Conservation (phyloP, 179 eudicot species). For the Actinidia arguta region DNA sequence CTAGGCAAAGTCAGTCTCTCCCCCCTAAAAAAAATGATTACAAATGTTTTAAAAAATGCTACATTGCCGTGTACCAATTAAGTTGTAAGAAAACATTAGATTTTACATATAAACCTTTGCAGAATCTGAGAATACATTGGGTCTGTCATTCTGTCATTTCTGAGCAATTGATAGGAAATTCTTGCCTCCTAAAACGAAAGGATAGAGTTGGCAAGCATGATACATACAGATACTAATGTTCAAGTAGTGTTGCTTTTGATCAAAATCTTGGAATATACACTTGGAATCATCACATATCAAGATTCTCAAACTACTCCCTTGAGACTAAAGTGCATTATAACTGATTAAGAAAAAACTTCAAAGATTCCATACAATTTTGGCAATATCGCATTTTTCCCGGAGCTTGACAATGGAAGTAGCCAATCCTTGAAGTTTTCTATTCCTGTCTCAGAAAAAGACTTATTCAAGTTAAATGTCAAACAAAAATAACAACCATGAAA, state of each 20-base stretch:
- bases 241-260: too few species aligned
- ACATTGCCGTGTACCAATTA: too few species aligned
- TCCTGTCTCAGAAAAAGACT: constrained; percentile 64
- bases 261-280: too few species aligned
- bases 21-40: not conserved
- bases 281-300: too few species aligned
- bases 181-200: not conserved
- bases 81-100: not conserved
- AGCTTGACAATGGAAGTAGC: constrained; percentile 91
- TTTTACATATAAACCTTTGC: not conserved
- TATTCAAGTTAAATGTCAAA: constrained; percentile 17
- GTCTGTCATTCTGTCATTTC: not conserved
- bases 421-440: constrained; percentile 87
- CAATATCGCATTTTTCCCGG: constrained; percentile 96
- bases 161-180: constrained; percentile 2
- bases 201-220: not conserved
- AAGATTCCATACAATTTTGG: constrained; percentile 69
- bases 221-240: too few species aligned
- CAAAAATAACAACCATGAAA: constrained; percentile 1
- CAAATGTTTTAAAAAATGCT: too few species aligned
- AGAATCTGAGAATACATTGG: not conserved
- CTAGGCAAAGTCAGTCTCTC: not conserved
- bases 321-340: too few species aligned
- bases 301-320: too few species aligned
- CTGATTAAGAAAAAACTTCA: too few species aligned